Evolutionary conservation across 2,329 filamentous ascomycete genomes (phyloP), one percentile per base, ranked within the genome.

Genomic region (Penicillium sp.): DNA sequence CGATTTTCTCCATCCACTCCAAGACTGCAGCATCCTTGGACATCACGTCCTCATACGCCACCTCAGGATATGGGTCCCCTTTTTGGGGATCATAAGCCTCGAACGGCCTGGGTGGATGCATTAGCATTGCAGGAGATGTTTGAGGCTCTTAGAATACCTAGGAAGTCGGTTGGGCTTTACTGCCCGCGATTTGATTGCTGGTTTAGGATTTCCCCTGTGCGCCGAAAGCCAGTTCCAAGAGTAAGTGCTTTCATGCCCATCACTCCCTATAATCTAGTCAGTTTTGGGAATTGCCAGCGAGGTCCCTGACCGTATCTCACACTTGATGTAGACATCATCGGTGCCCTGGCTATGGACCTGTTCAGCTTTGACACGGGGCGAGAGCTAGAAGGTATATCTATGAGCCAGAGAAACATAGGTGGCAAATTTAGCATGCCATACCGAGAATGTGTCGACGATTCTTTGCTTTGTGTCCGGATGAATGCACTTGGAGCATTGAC

Each of bases 391-490:
- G 58, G 51, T 34, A 15, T 55, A 51, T 12, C 39, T 12, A 17
- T 38, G 43, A 25, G 28, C 37, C 42, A 25, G 4, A 2, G 34
- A 22, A 2, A 35, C 5, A 14, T 14, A 52, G 10, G 17, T n/a
- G 14, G 20, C 14, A 20, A 3, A 14, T 28, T 11, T 5, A 22
- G 11, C 20, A 31, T 14, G 12, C 14, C 79, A 65, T 72, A 90
- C 86, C 58, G 83, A 80, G 67, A 91, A 91, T 0, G 87, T 90
- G 68, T 91, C 83, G 57, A 90, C 81, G 53, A 84, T 83, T 28
- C 88, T 80, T 74, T 93, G 90, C 73, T 82, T 86, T 4, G 90
- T 93, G 61, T 87, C 84, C 58, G 84, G 84, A 73, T 92, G 88
- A 25, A 90, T 81, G 70, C 90, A 92, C 60, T 78, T 73, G 1